These are phyloP conservation scores for Lasiosphaeriaceae sp. DNA, from an alignment of 495 filamentous ascomycete genomes.

Conservation along the genomic window DNA sequence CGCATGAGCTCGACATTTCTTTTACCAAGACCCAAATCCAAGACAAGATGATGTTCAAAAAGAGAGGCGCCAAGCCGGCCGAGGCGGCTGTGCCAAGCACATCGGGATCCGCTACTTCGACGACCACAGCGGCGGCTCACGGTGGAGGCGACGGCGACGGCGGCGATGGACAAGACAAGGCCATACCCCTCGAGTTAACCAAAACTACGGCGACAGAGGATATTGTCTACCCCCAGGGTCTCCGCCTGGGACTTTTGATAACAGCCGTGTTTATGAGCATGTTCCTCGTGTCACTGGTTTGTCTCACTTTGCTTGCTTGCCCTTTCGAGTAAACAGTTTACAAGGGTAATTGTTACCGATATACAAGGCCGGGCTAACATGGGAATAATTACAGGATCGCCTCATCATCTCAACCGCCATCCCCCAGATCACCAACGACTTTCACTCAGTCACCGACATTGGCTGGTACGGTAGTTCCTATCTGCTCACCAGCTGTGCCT, in stretches of 20 bases:
- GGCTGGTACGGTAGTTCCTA: slow-evolving; percentile 57
- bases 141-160: not conserved
- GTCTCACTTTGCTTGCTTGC: too few species aligned
- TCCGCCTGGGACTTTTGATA: slow-evolving; percentile 25
- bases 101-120: not conserved
- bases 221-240: slow-evolving; percentile 26
- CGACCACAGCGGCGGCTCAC: not conserved
- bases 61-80: not conserved
- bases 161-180: slow-evolving; percentile 2
- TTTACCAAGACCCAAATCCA: too few species aligned
- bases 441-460: slow-evolving; percentile 45
- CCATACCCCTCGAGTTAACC: slow-evolving; percentile 6
- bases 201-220: slow-evolving; percentile 17
- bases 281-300: slow-evolving; percentile 33
- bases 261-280: slow-evolving; percentile 30
- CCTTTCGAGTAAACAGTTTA: too few species aligned
- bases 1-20: too few species aligned
- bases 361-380: not conserved
- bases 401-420: slow-evolving; percentile 47
- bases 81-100: not conserved
- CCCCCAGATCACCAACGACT: slow-evolving; percentile 47
- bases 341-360: too few species aligned
- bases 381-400: slow-evolving; percentile 35
- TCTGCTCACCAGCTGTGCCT: slow-evolving; percentile 41
- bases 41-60: slow-evolving; percentile 6